A percentile compares a stretch with the other conserved stretches of the same genome.
Evolutionary conservation across 2,329 filamentous ascomycete genomes (phyloP).

Genomic region (Colletotrichum liriopes): DNA sequence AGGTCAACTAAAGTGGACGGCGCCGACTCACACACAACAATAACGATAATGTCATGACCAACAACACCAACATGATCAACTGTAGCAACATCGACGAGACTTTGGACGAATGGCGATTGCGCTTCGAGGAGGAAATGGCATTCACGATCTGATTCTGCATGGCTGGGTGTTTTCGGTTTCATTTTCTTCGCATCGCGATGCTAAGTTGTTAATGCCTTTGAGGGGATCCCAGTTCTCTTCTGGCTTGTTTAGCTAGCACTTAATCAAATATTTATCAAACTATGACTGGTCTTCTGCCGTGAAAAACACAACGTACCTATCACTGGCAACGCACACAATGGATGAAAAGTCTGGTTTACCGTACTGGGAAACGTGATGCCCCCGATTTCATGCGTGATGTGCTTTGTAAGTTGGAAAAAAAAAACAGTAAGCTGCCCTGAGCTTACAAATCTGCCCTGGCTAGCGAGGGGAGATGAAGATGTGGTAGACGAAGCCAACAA

Average conservation of each 20-base stretch:
- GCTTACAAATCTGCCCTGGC: not conserved
- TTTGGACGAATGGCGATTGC: not conserved
- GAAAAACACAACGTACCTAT: too few relatives aligned
- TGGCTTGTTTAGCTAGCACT: slow-evolving; percentile 9
- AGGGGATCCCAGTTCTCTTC: not conserved
- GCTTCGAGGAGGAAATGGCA: not conserved
- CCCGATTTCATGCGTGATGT: not conserved
- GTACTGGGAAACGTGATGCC: too few relatives aligned
- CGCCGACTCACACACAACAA: not conserved
- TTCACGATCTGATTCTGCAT: slow-evolving; percentile 9
- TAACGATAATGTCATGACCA: not conserved
- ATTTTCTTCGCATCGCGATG: slow-evolving; percentile 1
- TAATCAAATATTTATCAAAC: not conserved
- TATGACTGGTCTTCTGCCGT: not conserved
- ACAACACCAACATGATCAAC: not conserved
- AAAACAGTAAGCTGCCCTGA: not conserved
- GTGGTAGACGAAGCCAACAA: not conserved
- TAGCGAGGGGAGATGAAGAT: not conserved
- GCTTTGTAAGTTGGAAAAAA: not conserved
- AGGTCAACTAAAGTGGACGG: slow-evolving; percentile 60
- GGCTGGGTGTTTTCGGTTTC: slow-evolving; percentile 16
- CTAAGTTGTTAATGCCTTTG: not conserved
- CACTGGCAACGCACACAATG: not conserved
- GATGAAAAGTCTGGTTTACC: not conserved
- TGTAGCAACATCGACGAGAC: slow-evolving; percentile 18